Evolutionary conservation across 352 stramenopile genomes (phyloP), one percentile per base, ranked within the genome.

Genomic region (Pythium brachiatum): DNA sequence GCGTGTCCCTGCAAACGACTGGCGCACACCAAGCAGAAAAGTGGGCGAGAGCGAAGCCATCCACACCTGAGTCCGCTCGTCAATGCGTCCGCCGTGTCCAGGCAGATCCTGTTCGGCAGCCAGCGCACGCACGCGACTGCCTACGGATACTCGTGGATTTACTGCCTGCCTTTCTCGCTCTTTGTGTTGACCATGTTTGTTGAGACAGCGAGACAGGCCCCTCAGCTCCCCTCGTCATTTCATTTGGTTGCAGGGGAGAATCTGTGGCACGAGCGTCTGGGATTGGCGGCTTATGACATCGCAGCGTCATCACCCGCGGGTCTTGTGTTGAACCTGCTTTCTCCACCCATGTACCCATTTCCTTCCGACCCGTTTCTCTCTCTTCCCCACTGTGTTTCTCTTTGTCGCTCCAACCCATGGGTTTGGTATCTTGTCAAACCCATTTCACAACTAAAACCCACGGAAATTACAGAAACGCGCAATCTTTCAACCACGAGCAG

Each of bases 1-100:
- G 56, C 56, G 41, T 70, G 38, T 61, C 51, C 48, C 53, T 70
- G 63, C 57, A 61, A 64, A 70, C 63, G 56, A 65, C 51, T 70
- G 56, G 63, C 32, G 56, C 63, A 65, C 63, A 62, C 63, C 63
- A 70, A 70, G 63, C 63, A 70, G 63, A 70, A 70, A 70, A 67
- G 27, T 25, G 39, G 32, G 27, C 29, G 6, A 34, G 29, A 53
- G 29, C 60, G 60, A 56, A 66, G 51, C 60, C 60, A 66, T 66
- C 26, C 41, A 27, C 41, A 18, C n/a, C 41, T 48, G 41, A 48
- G n/a, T 48, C 41, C 26, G 56, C 56, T 55, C 16, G 31, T 39
- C 44, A 48, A 56, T 56, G 56, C 44, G 32, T 11, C 32, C 4
- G 20, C 15, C 20, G n/a, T 23, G 9, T 41, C 9, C 15, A 47